phyloP scores from a whole-genome alignment of 805 yeast genomes.

The Lachancea lanzarotensis region DNA sequence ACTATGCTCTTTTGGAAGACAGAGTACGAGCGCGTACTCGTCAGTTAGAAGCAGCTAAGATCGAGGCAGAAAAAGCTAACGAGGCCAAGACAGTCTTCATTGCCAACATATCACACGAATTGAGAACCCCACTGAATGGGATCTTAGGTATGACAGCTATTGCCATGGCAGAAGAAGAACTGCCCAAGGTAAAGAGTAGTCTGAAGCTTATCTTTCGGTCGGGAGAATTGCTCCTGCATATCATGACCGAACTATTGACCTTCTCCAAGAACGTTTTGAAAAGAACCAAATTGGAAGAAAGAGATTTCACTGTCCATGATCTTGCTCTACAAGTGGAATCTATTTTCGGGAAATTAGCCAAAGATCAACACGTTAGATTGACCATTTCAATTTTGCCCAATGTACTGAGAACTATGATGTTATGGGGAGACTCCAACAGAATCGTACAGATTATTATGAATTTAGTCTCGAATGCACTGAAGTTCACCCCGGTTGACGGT shows the following conservation, averaged over 20 bases:
- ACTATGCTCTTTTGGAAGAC: conserved; percentile 79
- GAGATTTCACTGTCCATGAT: conserved; percentile 73
- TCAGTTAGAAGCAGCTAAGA: conserved; percentile 81
- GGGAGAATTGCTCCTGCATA: conserved; percentile 84
- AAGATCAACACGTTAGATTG: conserved; percentile 67
- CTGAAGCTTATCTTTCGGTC: conserved; percentile 79
- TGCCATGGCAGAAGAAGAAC: conserved; percentile 80
- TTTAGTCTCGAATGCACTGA: conserved; percentile 80
- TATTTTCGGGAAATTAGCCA: conserved; percentile 74
- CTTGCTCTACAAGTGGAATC: conserved; percentile 79
- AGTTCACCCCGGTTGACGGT: conserved; percentile 89
- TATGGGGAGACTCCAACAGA: conserved; percentile 85
- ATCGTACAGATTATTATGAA: conserved; percentile 91
- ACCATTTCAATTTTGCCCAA: conserved; percentile 59
- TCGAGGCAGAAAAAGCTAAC: conserved; percentile 89
- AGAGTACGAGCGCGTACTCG: conserved; percentile 80
- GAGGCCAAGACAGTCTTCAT: conserved; percentile 93
- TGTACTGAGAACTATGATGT: conserved; percentile 50
- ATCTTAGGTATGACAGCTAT: conserved; percentile 93
- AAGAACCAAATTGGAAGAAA: conserved; percentile 73
- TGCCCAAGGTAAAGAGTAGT: conserved; percentile 60
- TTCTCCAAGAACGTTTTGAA: conserved; percentile 86
- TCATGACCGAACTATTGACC: conserved; percentile 82
- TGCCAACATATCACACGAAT: conserved; percentile 89
- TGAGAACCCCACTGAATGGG: conserved; percentile 93